Conservation (phyloP, 2,329 filamentous ascomycete genomes). For the Pseudofabraea citricarpa region DNA sequence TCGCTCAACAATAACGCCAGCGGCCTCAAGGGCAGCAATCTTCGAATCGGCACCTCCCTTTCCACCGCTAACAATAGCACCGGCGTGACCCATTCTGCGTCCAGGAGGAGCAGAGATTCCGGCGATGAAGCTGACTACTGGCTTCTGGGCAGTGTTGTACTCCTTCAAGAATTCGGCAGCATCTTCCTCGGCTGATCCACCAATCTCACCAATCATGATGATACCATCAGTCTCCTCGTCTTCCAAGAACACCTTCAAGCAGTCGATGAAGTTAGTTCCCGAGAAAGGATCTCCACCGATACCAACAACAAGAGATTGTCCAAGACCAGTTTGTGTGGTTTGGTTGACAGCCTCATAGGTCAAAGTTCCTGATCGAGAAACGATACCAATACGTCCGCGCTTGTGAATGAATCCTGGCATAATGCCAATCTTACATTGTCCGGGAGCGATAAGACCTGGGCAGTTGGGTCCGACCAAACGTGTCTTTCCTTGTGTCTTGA, state of each 20-base stretch:
- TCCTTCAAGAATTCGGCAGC: constrained; percentile 92
- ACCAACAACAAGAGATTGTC: constrained; percentile 95
- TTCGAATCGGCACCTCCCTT: constrained; percentile 98
- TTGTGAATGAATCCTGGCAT: constrained; percentile 99
- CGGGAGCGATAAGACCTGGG: constrained; percentile 90
- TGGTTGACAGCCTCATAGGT: constrained; percentile 99
- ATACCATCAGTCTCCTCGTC: constrained; percentile 97
- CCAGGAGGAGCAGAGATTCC: constrained; percentile 96
- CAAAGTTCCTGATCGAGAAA: constrained; percentile 94
- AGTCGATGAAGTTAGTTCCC: constrained; percentile 99
- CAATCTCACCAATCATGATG: constrained; percentile 99
- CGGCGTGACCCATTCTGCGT: constrained; percentile 96
- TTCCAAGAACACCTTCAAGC: constrained; percentile 92
- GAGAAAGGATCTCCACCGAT: constrained; percentile 98
- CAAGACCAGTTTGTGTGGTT: constrained; percentile 93
- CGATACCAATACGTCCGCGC: constrained; percentile 96
- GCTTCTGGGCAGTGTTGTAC: constrained; percentile 91
- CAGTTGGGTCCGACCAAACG: constrained; percentile 97
- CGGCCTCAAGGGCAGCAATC: constrained; percentile 88
- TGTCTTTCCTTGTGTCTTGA: constrained; percentile 97
- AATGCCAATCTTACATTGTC: constrained; percentile 99
- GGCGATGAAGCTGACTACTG: constrained; percentile 96
- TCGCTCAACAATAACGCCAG: constrained; percentile 93
- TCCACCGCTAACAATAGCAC: constrained; percentile 94
- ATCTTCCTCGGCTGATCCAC: constrained; percentile 95